Evolutionary conservation across 2,329 filamentous ascomycete species (phyloP), one percentile per base, ranked within the genome.

Genomic region (Botrytis squamosa): DNA sequence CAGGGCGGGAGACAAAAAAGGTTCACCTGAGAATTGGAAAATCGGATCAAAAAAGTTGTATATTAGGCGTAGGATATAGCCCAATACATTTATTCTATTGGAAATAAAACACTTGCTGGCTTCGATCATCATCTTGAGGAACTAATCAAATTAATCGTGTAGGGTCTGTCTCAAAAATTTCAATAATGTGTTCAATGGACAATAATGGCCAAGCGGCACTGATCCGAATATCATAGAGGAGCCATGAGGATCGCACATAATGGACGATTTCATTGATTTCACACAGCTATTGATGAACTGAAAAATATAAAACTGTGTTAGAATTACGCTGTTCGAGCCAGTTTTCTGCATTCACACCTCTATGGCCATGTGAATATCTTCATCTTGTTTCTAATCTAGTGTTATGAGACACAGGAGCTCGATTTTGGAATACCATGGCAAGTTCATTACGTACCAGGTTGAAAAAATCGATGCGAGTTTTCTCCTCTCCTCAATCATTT

Each of bases 1-100:
- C 46, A 72, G 63, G 46, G 62, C 57, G 67, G 70, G 46, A 60
- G 70, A 72, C 20, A 69, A 20, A 62, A 69, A 46, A 62, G 42
- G 49, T 33, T 55, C 49, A 36, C 36, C 59, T 60, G 36, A 71
- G 16, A 49, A 40, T 60, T 42, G 38, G 38, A 52, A 66, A 65
- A 59, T 20, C 49, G 40, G 18, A 71, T 66, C 49, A 60, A 22
- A 42, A 52, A 46, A 38, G 29, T 60, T 72, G 70, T 52, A 72
- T 42, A 57, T 18, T 69, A 69, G 66, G 66, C n/a, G 10, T 69
- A 57, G 66, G 36, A 69, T 68, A 68, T 20, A 42, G 52, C 25
- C 25, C 65, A 57, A 29, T 68, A 57, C 36, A 57, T 40, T 40
- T 33, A 7, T 29, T 22, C 14, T 67, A 57, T 67, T 38, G 46